These are phyloP conservation scores for Hypoxylon lienhwacheense DNA, from an alignment of 495 filamentous ascomycete species.

Conservation along the genomic window DNA sequence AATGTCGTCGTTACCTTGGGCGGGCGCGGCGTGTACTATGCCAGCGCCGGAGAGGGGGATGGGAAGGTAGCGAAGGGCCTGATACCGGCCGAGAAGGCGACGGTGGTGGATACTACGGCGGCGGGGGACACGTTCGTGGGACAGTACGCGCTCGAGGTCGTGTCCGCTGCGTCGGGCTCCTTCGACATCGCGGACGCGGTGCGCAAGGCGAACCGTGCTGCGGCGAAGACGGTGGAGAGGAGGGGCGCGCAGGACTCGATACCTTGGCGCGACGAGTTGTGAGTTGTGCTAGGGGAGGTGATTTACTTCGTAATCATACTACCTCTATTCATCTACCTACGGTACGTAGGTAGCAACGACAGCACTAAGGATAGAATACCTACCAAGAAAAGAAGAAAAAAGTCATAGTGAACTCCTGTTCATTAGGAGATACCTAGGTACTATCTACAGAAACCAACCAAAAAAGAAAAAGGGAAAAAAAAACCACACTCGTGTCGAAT, in stretches of 20 bases:
- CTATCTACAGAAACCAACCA: background rate
- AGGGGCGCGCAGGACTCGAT: constrained; percentile 84
- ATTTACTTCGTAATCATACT: too few species aligned
- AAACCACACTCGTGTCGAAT: background rate
- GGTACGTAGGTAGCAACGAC: too few species aligned
- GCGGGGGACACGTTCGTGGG: constrained; percentile 96
- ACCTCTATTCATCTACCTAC: too few species aligned
- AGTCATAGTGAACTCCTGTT: too few species aligned
- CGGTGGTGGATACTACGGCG: constrained; percentile 89
- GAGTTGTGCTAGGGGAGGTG: too few species aligned
- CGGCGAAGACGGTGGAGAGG: constrained; percentile 74
- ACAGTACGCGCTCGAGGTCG: constrained; percentile 71
- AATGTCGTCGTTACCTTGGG: constrained; percentile 86
- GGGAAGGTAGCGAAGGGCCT: too few species aligned
- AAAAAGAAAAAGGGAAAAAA: background rate
- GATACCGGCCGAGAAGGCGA: constrained; percentile 60
- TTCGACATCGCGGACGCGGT: constrained; percentile 64
- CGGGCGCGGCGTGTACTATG: constrained; percentile 68
- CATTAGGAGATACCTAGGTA: too few species aligned
- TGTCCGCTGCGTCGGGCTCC: constrained; percentile 53
- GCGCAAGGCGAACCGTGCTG: constrained; percentile 68
- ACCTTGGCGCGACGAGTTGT: constrained; percentile 81
- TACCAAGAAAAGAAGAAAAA: too few species aligned
- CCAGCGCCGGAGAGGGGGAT: constrained; percentile 45
- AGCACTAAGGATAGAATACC: too few species aligned